These are phyloP conservation scores for Penicillium coffeae DNA, from an alignment of 495 filamentous ascomycete genomes.

Conservation along the genomic window DNA sequence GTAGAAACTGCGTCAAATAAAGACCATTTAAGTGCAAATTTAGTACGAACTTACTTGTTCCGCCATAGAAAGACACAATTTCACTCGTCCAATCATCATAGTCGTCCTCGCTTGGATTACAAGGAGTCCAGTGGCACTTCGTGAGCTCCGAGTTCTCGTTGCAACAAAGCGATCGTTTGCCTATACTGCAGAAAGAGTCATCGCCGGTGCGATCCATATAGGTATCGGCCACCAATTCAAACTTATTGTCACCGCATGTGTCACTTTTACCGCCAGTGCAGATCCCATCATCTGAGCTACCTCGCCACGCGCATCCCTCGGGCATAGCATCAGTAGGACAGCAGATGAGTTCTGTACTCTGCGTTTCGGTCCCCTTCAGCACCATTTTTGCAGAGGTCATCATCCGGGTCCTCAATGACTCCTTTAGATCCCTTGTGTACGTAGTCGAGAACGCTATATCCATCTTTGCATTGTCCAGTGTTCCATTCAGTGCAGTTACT, in stretches of 20 bases:
- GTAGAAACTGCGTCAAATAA: no score
- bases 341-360: conserved; percentile 1
- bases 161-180: not conserved
- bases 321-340: conserved; percentile 3
- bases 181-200: not conserved
- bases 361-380: not conserved
- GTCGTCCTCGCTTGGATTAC: not conserved
- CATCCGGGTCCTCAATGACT: not conserved
- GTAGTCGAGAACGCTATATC: not conserved
- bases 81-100: conserved; percentile 2
- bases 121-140: not conserved
- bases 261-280: not conserved
- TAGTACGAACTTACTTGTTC: no score
- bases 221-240: not conserved
- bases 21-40: no score
- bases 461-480: not conserved
- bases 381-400: not conserved
- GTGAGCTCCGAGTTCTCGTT: not conserved
- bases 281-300: not conserved
- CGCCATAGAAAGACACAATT: no score
- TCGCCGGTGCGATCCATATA: not conserved
- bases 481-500: not conserved
- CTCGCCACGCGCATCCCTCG: not conserved
- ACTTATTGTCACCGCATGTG: conserved; percentile 1
- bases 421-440: not conserved